Conservation (phyloP, 2,329 filamentous ascomycete genomes). For the Colletotrichum tropicicola region DNA sequence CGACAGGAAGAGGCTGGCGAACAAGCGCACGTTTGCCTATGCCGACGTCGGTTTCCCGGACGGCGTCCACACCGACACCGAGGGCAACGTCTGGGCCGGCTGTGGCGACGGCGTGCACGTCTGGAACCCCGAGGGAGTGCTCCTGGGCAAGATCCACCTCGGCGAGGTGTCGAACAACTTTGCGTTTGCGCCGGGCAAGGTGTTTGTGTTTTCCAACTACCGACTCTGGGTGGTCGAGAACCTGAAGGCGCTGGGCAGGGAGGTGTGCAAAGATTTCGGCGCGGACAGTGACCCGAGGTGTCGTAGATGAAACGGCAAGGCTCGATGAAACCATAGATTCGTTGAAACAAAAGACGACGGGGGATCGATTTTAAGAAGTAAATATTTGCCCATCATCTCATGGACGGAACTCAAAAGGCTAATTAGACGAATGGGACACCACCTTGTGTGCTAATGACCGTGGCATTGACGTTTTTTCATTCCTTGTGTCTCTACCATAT, state of each 20-base stretch:
- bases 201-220: constrained; percentile 59
- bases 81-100: constrained; percentile 58
- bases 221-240: constrained; percentile 43
- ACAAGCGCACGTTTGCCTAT: constrained; percentile 60
- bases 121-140: constrained; percentile 53
- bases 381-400: too few species aligned
- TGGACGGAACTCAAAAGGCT: too few species aligned
- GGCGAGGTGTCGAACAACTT: constrained; percentile 56
- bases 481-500: too few species aligned
- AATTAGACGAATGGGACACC: too few species aligned
- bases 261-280: constrained; percentile 35
- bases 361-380: too few species aligned
- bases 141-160: constrained; percentile 55
- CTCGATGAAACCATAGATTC: too few species aligned
- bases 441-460: too few species aligned
- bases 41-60: constrained; percentile 56
- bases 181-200: constrained; percentile 51
- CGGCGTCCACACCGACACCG: constrained; percentile 53
- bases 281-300: constrained; percentile 19
- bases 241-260: constrained; percentile 31
- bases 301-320: not conserved
- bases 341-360: too few species aligned
- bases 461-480: too few species aligned
- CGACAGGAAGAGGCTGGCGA: constrained; percentile 34
- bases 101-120: constrained; percentile 59